Percentiles rank a stretch among this genome's conserved stretches.
These are phyloP conservation scores for Populus hybrid DNA, from an alignment of 441 rosid genomes.

Conservation along the genomic window DNA sequence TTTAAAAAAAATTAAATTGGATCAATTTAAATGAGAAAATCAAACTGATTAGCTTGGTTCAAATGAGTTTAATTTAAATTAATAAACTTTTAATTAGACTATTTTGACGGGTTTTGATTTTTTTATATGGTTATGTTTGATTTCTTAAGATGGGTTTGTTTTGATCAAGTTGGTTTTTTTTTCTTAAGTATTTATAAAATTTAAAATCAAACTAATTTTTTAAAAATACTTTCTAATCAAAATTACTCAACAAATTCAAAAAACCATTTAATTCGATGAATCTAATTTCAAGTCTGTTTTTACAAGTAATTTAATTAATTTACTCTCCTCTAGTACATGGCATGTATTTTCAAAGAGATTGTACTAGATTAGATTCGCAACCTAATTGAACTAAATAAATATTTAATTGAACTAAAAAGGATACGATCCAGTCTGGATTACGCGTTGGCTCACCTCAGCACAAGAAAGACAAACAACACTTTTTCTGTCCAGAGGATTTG, in stretches of 20 bases:
- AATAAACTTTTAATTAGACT: too few species aligned
- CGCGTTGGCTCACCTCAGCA: background rate
- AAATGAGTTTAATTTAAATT: too few species aligned
- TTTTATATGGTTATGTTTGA: background rate
- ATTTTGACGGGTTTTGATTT: too few species aligned
- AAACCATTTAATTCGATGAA: background rate
- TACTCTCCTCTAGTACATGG: background rate
- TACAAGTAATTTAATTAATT: background rate
- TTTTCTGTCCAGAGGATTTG: background rate
- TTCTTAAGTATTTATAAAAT: too few species aligned
- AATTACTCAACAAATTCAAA: too few species aligned
- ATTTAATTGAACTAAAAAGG: background rate
- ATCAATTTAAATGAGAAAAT: too few species aligned
- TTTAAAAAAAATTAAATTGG: too few species aligned
- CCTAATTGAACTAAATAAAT: too few species aligned
- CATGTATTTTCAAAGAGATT: background rate
- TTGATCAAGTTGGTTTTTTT: too few species aligned
- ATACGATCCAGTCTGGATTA: background rate
- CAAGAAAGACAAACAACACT: constrained; percentile 8
- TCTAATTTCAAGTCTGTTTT: background rate
- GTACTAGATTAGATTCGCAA: background rate
- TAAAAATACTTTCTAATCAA: too few species aligned
- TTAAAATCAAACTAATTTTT: too few species aligned
- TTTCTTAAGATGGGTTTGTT: background rate
- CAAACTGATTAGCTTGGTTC: too few species aligned